These are phyloP conservation scores for Rhexocercosporidium sp. DNA, from an alignment of 2,329 filamentous ascomycete genomes.

Conservation along the genomic window DNA sequence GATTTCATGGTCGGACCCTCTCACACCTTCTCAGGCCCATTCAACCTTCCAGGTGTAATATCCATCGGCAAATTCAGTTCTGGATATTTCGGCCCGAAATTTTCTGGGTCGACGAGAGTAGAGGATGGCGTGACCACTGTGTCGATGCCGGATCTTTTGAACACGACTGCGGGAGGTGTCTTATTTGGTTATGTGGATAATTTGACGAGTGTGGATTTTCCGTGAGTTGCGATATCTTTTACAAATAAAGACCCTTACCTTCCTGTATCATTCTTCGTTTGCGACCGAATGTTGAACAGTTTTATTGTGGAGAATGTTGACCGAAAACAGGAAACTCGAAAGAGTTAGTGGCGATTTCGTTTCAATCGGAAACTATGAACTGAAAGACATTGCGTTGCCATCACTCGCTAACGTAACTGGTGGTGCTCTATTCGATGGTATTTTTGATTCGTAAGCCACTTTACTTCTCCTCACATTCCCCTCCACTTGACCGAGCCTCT, in stretches of 20 bases:
- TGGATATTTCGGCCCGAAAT: constrained; percentile 12
- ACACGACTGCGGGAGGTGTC: constrained; percentile 12
- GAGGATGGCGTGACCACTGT: constrained; percentile 19
- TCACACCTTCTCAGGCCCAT: constrained; percentile 16
- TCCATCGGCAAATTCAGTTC: constrained; percentile 7
- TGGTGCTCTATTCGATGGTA: neutral
- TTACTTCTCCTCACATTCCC: too few relatives aligned
- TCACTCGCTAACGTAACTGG: constrained; percentile 9
- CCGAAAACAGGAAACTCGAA: neutral
- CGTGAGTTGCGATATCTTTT: constrained; percentile 11
- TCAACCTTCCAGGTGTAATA: constrained; percentile 14
- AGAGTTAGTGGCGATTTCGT: constrained; percentile 3
- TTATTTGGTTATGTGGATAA: constrained; percentile 19
- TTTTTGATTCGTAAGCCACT: constrained; percentile 13
- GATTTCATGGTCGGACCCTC: constrained; percentile 6
- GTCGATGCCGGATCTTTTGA: constrained; percentile 20
- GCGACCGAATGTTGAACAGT: too few relatives aligned
- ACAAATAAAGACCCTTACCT: too few relatives aligned
- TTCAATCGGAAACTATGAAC: neutral
- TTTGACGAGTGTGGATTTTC: constrained; percentile 18
- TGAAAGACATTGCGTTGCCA: neutral
- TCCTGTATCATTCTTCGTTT: too few relatives aligned
- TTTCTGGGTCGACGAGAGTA: neutral
- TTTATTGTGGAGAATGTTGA: neutral
- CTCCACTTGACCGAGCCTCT: too few relatives aligned